These are phyloP conservation scores for Tulasnella sp. DNA, from an alignment of 768 basidiomycete genomes.

Conservation along the genomic window DNA sequence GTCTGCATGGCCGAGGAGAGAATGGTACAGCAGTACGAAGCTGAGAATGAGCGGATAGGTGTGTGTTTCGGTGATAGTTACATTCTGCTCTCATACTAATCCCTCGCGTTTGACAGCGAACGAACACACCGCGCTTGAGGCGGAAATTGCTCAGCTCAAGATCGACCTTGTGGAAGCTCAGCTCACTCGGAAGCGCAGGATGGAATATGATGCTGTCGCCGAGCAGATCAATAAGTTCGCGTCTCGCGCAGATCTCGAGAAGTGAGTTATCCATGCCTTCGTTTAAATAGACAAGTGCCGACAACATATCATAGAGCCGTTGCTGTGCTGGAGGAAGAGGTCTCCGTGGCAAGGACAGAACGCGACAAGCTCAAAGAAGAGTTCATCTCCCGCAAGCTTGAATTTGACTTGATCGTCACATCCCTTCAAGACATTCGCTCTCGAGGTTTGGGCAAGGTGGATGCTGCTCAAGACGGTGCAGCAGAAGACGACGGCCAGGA, in stretches of 20 bases:
- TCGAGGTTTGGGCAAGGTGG: conserved; percentile 4
- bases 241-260: conserved; percentile 61
- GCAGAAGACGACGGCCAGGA: background rate
- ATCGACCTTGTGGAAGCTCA: conserved; percentile 67
- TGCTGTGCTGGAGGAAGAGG: conserved; percentile 7
- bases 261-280: conserved; percentile 37
- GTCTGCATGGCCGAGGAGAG: conserved; percentile 77
- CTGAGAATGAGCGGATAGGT: conserved; percentile 64
- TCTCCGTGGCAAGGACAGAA: conserved; percentile 25
- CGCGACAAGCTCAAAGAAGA: conserved; percentile 29
- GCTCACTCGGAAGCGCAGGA: conserved; percentile 59
- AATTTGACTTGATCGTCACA: conserved; percentile 4
- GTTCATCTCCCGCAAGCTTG: conserved; percentile 24
- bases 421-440: background rate
- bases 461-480: background rate
- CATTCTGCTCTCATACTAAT: background rate
- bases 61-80: conserved; percentile 20
- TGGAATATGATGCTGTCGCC: conserved; percentile 75
- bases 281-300: conserved; percentile 16
- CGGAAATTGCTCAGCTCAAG: conserved; percentile 71
- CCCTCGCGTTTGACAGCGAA: conserved; percentile 36
- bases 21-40: conserved; percentile 75
- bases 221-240: conserved; percentile 75
- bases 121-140: conserved; percentile 54
- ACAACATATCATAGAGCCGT: background rate